Evolutionary conservation across 371 early-diverging fungal species (phyloP), one percentile per base, ranked within the genome.

Genomic region (Mycotypha africana): DNA sequence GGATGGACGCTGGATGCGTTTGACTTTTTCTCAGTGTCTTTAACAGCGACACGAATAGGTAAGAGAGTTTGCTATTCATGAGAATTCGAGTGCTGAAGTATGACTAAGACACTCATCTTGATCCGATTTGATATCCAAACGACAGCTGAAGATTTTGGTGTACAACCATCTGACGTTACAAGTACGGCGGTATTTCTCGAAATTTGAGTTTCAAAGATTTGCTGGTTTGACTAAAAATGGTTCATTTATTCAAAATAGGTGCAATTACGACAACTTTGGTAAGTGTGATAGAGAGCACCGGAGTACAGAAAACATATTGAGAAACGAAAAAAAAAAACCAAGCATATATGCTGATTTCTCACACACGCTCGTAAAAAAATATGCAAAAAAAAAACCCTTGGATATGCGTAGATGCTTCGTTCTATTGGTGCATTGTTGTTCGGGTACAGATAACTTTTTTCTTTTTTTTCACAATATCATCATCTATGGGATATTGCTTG

Each of bases 1-100:
- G 88, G 84, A 10, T 87, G 88, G 86, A 69, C 79, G 19, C 54
- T 84, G n/a, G 85, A 88, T 62, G 80, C 85, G 9, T 77, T 83
- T 51, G 88, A 85, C 60, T 88, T 81, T 58, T 84, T 83, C 53
- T 71, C 72, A 22, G 78, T 85, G 3, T 63, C 78, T 3, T 61
- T 84, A 26, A 56, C 62, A 6, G 63, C 66, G 12, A 60, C 66
- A 1, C 42, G 58, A 25, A 72, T 72, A 17, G 70, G 70, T 70
- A 59, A 58, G n/a, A n/a, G n/a, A n/a, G n/a, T n/a, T n/a, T n/a
- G n/a, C n/a, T n/a, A n/a, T n/a, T n/a, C n/a, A n/a, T n/a, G n/a
- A n/a, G n/a, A n/a, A n/a, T n/a, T n/a, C n/a, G n/a, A n/a, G n/a
- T n/a, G n/a, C n/a, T n/a, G n/a, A n/a, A n/a, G n/a, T n/a, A n/a